Percentiles rank a stretch among this genome's conserved stretches.
These are phyloP conservation scores for Russula olivacea DNA, from an alignment of 768 basidiomycete species.

Conservation along the genomic window DNA sequence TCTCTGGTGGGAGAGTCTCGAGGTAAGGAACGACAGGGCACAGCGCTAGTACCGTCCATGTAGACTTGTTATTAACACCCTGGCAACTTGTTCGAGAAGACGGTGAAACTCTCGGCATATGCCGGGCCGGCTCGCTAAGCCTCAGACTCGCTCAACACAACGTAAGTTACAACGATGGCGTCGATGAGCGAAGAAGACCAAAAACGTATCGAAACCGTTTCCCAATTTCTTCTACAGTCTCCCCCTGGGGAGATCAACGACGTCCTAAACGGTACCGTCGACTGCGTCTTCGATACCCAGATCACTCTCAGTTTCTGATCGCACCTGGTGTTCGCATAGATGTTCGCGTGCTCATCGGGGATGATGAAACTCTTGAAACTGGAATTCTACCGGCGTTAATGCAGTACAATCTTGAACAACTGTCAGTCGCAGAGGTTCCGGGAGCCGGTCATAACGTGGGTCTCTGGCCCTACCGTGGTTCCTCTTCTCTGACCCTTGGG, in stretches of 20 bases:
- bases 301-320: slow-evolving; percentile 6
- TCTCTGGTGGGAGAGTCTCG: too few species aligned
- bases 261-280: slow-evolving; percentile 69
- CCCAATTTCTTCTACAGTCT: slow-evolving; percentile 77
- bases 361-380: slow-evolving; percentile 77
- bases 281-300: neutral
- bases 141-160: neutral
- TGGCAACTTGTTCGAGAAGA: too few species aligned
- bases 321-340: slow-evolving; percentile 43
- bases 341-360: slow-evolving; percentile 81
- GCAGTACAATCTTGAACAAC: slow-evolving; percentile 85
- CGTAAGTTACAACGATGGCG: neutral
- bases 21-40: too few species aligned
- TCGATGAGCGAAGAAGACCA: slow-evolving; percentile 56
- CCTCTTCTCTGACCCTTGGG: neutral
- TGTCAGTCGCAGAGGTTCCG: slow-evolving; percentile 81
- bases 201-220: slow-evolving; percentile 66
- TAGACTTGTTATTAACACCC: too few species aligned
- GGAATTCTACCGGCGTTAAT: slow-evolving; percentile 72
- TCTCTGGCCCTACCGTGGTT: slow-evolving; percentile 9
- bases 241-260: slow-evolving; percentile 98
- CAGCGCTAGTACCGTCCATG: too few species aligned
- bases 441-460: slow-evolving; percentile 69
- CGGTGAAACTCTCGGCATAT: too few species aligned
- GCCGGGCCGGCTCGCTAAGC: too few species aligned